Conservation (phyloP, 176 grass and related monocot species). For the Metroxylon sagu region DNA sequence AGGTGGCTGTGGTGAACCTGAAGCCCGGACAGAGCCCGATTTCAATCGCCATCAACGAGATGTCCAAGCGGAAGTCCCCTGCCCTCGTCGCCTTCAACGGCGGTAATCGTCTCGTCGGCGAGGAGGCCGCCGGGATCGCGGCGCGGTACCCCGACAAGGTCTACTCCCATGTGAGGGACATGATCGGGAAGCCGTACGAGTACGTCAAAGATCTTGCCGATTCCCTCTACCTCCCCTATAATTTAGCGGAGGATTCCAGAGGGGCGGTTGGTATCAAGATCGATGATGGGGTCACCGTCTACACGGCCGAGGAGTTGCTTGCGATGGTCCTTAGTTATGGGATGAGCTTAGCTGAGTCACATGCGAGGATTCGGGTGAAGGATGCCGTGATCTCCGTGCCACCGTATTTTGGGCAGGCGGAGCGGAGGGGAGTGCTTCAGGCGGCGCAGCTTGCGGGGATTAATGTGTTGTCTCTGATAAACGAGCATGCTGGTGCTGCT, state of each 20-base stretch:
- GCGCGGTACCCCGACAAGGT: conserved; percentile 86
- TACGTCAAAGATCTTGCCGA: conserved; percentile 38
- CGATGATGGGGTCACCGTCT: conserved; percentile 64
- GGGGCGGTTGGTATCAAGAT: conserved; percentile 50
- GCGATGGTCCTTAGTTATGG: conserved; percentile 81
- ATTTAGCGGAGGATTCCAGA: conserved; percentile 72
- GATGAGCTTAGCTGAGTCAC: conserved; percentile 52
- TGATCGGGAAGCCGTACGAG: conserved; percentile 66
- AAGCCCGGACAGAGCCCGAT: conserved; percentile 71
- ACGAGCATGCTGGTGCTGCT: conserved; percentile 90
- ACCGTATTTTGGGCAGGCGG: conserved; percentile 77
- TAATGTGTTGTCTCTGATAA: conserved; percentile 83
- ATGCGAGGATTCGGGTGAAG: conserved; percentile 58
- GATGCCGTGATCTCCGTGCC: conserved; percentile 86
- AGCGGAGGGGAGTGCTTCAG: conserved; percentile 67
- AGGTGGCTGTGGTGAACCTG: conserved; percentile 85
- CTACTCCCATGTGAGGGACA: conserved; percentile 70
- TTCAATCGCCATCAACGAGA: conserved; percentile 87
- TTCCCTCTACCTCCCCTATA: conserved; percentile 77
- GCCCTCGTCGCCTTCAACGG: conserved; percentile 59
- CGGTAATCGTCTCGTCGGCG: conserved; percentile 71
- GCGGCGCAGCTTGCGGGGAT: conserved; percentile 80
- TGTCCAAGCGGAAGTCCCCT: conserved; percentile 99
- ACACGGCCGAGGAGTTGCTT: conserved; percentile 70
- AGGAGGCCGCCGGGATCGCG: conserved; percentile 83